Evolutionary conservation across 202 grass and related monocot genomes (phyloP).

Genomic region (Elaeis oleifera): DNA sequence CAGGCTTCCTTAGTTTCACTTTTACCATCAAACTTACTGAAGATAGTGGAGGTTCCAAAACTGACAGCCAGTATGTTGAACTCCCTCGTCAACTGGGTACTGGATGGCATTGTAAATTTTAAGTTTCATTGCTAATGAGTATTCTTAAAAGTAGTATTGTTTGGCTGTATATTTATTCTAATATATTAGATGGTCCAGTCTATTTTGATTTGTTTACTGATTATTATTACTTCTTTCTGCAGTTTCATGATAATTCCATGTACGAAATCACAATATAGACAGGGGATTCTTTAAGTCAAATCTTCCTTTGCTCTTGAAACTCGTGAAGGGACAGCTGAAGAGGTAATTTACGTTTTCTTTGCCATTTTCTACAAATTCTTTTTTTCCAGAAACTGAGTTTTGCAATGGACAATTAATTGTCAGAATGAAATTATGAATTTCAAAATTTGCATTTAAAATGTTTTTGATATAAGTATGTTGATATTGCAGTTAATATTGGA

Average conservation of each 20-base stretch:
- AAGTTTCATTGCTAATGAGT: no score
- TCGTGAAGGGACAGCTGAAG: conserved; percentile 70
- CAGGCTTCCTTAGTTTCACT: conserved; percentile 86
- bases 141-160: no score
- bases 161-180: no score
- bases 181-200: neutral
- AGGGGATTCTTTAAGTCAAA: conserved; percentile 70
- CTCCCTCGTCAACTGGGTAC: conserved; percentile 81
- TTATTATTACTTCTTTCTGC: conserved; percentile 34
- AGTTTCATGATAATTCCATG: conserved; percentile 68
- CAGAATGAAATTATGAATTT: no score
- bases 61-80: conserved; percentile 42
- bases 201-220: conserved; percentile 14
- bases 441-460: no score
- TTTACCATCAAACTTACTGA: conserved; percentile 54
- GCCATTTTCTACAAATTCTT: neutral
- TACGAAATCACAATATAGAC: conserved; percentile 38
- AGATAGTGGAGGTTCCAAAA: conserved; percentile 40
- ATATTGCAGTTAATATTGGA: no score
- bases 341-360: conserved; percentile 40
- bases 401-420: no score
- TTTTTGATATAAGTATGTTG: no score
- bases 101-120: conserved; percentile 1
- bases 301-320: conserved; percentile 73
- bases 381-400: neutral